Base-by-base conservation (phyloP, 2,329 filamentous ascomycete genomes). In the Fulvia fulva region DNA sequence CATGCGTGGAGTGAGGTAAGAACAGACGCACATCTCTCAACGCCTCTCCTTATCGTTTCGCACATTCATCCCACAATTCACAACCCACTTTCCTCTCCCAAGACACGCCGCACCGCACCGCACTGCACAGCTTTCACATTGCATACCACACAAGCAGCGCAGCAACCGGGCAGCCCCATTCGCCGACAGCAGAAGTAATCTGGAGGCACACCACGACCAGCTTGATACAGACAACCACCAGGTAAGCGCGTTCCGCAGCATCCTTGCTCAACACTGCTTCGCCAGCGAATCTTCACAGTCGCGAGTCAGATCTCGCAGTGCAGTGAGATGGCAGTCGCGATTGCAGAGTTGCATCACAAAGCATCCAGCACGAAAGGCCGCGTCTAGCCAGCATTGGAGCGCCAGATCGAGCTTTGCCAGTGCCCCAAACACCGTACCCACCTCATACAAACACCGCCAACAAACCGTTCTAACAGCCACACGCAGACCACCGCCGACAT, bases 401-500 rank as follows among this genome's bases (percentile, higher is more conserved):
- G 25, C 19, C 25, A 45, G 41, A 54, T 54, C 25, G 25, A n/a
- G 12, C 51, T 25, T 28, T 22, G 28, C n/a, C 30, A 23, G 22
- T 44, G 5, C 19, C 22, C 52, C 23, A 25, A 30, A 12, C 2
- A 47, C 8, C 8, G 30, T 11, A 41, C 23, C 21, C 19, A 44
- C 34, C 21, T 28, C 34, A 41, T 19, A 41, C 37, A 41, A 19
- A 23, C 19, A 34, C 28, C 7, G 21, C 11, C 41, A 11, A 22
- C 22, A 28, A 32, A 43, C 19, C 41, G n/a, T 14, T 14, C 22
- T 52, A 55, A 32, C 47, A 50, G 26, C 22, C 19, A 25, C 21
- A 32, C 51, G 46, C 47, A 37, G 50, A 53, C 43, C 49, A 45
- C 11, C 50, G 44, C 53, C 26, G 59, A 37, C 23, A 81, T 81